Percentiles rank a stretch among this genome's conserved stretches.
phyloP scores from a whole-genome alignment of 345 rosid species.

The Gynandropsis gynandra region DNA sequence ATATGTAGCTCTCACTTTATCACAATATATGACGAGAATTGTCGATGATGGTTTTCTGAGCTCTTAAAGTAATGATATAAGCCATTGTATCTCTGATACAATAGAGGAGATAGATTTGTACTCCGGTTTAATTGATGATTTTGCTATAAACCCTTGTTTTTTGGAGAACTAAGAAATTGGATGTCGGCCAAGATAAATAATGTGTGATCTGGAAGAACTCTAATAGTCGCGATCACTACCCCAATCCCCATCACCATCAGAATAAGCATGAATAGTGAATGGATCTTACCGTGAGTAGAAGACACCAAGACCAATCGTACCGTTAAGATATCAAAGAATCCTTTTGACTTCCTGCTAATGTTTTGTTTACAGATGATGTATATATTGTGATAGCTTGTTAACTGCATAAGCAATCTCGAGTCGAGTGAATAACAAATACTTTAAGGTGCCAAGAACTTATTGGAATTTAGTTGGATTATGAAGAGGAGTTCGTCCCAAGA shows the following conservation, averaged over 20 bases:
- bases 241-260: not conserved
- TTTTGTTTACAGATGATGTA: not conserved
- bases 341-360: not conserved
- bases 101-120: not conserved
- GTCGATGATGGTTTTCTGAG: not conserved
- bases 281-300: not conserved
- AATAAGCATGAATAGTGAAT: not conserved
- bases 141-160: not conserved
- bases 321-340: not conserved
- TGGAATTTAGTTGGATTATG: too few relatives aligned
- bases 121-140: not conserved
- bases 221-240: not conserved
- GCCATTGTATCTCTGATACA: not conserved
- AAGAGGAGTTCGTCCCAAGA: not conserved
- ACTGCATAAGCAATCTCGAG: too few relatives aligned
- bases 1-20: too few relatives aligned
- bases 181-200: too few relatives aligned
- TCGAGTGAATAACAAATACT: not conserved
- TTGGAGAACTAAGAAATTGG: not conserved
- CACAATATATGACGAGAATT: too few relatives aligned
- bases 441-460: not conserved
- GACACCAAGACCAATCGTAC: not conserved
- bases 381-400: too few relatives aligned
- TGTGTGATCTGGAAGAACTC: not conserved
- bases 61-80: not conserved